phyloP scores from a whole-genome alignment of 108 stramenopile species.

The Schizochytrium sp. region DNA sequence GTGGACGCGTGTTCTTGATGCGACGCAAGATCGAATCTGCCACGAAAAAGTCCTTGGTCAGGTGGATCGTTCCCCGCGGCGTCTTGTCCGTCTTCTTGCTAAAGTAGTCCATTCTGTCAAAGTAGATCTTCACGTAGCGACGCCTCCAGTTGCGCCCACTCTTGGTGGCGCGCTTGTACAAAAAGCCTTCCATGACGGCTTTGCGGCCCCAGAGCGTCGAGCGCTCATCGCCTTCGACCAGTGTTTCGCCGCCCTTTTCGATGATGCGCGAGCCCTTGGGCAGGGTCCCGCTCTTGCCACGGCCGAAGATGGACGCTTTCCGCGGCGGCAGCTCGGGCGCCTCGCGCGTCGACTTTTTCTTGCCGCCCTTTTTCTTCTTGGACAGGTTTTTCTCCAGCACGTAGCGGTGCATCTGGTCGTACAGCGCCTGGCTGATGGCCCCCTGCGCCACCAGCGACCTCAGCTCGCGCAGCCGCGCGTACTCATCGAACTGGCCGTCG shows the following conservation, averaged over 20 bases:
- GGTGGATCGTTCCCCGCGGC: neutral
- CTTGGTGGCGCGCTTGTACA: neutral
- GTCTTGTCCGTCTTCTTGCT: neutral
- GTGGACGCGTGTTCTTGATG: neutral
- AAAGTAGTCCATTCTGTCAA: neutral
- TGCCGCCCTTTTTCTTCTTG: neutral
- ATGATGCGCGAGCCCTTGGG: neutral
- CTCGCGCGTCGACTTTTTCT: neutral
- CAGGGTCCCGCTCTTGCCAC: too few relatives aligned
- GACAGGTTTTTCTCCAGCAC: conserved; percentile 5
- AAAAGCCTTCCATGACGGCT: neutral
- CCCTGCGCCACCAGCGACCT: neutral
- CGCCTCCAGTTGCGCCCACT: neutral
- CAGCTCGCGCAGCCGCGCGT: neutral
- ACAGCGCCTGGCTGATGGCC: neutral
- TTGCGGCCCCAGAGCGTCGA: neutral
- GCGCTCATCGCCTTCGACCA: neutral
- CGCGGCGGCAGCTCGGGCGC: too few relatives aligned
- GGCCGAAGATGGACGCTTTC: too few relatives aligned
- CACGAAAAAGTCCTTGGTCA: neutral
- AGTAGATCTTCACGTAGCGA: neutral
- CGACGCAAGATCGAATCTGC: conserved; percentile 12
- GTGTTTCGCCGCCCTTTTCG: neutral
- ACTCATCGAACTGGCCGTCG: neutral
- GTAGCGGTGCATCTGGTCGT: conserved; percentile 1